Conservation (phyloP, 2,329 filamentous ascomycete species). For the Beauveria medogensis region DNA sequence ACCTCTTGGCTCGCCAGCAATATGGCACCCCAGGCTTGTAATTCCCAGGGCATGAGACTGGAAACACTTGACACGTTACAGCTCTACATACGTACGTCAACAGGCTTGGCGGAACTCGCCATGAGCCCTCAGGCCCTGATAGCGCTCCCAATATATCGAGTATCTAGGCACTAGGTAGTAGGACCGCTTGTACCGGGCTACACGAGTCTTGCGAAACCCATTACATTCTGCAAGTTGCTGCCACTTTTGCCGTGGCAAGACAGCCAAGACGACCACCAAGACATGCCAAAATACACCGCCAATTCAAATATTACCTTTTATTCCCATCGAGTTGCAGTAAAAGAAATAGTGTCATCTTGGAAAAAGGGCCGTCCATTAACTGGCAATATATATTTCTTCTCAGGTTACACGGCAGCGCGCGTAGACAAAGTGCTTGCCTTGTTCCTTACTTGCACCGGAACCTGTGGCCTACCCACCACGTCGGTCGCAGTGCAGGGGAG, state of each 20-base stretch:
- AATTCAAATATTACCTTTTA: neutral
- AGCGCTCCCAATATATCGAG: too few relatives aligned
- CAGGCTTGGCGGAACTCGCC: neutral
- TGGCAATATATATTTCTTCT: neutral
- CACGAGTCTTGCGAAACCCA: neutral
- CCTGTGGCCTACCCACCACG: neutral
- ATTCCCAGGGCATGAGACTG: neutral
- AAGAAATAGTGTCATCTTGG: too few relatives aligned
- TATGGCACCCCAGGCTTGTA: neutral
- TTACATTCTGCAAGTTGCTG: neutral
- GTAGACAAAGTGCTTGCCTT: neutral
- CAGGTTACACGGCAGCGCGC: neutral
- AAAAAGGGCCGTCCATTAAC: neutral
- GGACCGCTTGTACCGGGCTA: neutral
- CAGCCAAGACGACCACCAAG: conserved; percentile 4
- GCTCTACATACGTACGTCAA: neutral
- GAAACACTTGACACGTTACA: neutral
- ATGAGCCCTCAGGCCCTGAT: neutral
- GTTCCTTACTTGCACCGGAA: neutral
- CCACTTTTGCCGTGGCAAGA: neutral
- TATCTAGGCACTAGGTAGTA: too few relatives aligned
- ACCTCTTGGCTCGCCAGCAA: neutral
- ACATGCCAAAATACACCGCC: neutral
- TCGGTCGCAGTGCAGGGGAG: neutral
- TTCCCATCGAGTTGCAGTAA: neutral